Conservation (phyloP, 257 asterid genomes). For the Solanum ossicruentum region DNA sequence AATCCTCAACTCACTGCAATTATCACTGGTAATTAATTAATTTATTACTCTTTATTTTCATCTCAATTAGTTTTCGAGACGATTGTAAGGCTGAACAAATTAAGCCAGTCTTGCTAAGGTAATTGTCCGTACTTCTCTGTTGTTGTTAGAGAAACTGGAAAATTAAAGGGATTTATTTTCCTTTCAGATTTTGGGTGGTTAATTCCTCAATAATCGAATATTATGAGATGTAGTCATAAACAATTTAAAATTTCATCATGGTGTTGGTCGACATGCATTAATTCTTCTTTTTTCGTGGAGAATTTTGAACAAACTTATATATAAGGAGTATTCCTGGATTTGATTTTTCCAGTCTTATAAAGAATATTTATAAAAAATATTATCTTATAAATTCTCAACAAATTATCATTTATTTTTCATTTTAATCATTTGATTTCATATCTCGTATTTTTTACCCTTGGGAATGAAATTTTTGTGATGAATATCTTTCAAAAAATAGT, state of each 20-base stretch:
- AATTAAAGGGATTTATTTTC: background rate
- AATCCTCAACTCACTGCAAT: conserved; percentile 58
- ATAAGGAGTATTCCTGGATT: background rate
- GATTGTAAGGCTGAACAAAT: background rate
- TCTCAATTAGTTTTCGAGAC: background rate
- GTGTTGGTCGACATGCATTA: background rate
- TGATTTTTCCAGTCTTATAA: background rate
- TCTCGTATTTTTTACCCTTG: too few relatives aligned
- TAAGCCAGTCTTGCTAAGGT: background rate
- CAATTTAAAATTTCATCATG: background rate
- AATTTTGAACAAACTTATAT: background rate
- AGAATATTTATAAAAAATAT: too few relatives aligned
- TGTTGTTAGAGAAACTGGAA: background rate
- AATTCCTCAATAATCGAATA: background rate
- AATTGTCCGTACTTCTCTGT: background rate
- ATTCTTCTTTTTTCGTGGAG: background rate
- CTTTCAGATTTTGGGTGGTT: background rate
- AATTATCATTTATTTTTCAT: too few relatives aligned
- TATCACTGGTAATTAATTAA: conserved; percentile 45
- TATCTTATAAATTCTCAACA: too few relatives aligned
- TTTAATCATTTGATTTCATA: too few relatives aligned
- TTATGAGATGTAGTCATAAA: background rate
- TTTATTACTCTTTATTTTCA: background rate
- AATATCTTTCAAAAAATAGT: too few relatives aligned
- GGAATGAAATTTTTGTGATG: too few relatives aligned